These are phyloP conservation scores for Calonectria leucothoes DNA, from an alignment of 2,329 filamentous ascomycete species.

Conservation along the genomic window DNA sequence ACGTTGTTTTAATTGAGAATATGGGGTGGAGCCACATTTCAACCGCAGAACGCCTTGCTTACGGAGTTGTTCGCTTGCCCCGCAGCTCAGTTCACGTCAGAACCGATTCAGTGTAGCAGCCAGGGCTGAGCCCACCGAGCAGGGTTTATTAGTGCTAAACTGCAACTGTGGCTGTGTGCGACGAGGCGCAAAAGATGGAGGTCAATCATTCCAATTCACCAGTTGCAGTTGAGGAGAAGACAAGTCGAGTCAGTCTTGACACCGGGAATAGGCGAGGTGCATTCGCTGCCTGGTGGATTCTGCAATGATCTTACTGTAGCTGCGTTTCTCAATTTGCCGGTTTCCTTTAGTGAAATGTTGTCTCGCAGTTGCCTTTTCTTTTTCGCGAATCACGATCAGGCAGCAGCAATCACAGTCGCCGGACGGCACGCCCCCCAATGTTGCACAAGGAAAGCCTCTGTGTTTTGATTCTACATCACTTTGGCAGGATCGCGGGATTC, in stretches of 20 bases:
- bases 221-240: neutral
- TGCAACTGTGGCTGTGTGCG: neutral
- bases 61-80: neutral
- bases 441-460: no score
- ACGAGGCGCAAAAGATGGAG: neutral
- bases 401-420: no score
- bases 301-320: neutral
- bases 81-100: neutral
- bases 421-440: no score
- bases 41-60: neutral
- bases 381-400: neutral
- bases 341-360: no score
- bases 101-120: neutral
- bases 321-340: no score
- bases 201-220: neutral
- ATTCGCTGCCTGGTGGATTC: neutral
- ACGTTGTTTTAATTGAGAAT: neutral
- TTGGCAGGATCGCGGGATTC: no score
- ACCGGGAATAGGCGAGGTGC: neutral
- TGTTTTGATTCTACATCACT: no score
- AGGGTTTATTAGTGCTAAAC: neutral
- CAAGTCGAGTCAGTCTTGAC: neutral
- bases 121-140: neutral
- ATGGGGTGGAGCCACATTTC: neutral
- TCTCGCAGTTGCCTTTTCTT: no score